Conservation (phyloP, 768 basidiomycete species). For the Peribolospora baueri region DNA sequence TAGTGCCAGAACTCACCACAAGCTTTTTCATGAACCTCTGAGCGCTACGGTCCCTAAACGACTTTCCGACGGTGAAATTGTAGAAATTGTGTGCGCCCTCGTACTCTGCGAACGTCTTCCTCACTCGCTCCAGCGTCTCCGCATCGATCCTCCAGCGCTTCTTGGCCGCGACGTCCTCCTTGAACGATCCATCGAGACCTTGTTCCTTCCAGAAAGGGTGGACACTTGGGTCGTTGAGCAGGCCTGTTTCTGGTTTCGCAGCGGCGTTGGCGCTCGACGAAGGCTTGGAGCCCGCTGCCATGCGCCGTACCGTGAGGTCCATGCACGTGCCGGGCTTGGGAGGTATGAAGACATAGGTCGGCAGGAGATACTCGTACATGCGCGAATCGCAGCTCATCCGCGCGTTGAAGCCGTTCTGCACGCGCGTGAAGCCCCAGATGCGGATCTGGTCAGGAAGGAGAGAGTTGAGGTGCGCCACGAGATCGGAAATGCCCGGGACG, state of each 20-base stretch:
- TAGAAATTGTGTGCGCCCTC: conserved; percentile 91
- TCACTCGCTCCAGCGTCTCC: conserved; percentile 33
- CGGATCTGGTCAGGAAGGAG: conserved; percentile 77
- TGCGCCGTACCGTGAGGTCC: conserved; percentile 11
- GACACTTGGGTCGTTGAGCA: not conserved
- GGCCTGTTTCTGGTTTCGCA: not conserved
- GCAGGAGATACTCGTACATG: conserved; percentile 93
- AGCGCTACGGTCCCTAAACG: conserved; percentile 57
- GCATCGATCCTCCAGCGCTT: conserved; percentile 37
- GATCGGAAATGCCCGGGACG: conserved; percentile 44
- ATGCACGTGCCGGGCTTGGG: conserved; percentile 54
- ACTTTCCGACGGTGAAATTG: conserved; percentile 79
- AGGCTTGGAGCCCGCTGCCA: not conserved
- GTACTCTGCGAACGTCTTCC: conserved; percentile 36
- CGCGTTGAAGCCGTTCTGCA: conserved; percentile 23
- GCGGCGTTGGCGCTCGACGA: conserved; percentile 5
- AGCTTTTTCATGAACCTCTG: conserved; percentile 71
- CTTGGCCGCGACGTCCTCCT: conserved; percentile 7
- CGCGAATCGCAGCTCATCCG: conserved; percentile 59
- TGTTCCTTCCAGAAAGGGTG: conserved; percentile 14
- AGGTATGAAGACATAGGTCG: conserved; percentile 72
- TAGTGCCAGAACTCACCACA: conserved; percentile 28
- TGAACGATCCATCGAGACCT: conserved; percentile 2
- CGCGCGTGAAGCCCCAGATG: conserved; percentile 64
- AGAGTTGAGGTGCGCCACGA: conserved; percentile 51